A percentile compares a stretch with the other conserved stretches of the same genome.
Conservation (phyloP, 352 stramenopile genomes). For the Phytophthora cajani region DNA sequence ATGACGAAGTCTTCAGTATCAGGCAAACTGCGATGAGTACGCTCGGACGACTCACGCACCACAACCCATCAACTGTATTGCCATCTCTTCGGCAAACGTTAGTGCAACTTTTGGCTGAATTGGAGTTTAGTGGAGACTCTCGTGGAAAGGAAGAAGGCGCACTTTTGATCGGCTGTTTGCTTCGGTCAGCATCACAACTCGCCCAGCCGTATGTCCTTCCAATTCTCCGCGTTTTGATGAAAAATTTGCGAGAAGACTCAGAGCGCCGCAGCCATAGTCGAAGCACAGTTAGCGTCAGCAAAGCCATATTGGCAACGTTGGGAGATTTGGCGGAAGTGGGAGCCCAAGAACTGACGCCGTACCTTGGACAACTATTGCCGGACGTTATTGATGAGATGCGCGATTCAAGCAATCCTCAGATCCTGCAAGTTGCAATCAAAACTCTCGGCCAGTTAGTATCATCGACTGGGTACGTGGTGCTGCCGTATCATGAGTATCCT, state of each 20-base stretch:
- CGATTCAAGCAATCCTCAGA: conserved; percentile 86
- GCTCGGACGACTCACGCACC: conserved; percentile 81
- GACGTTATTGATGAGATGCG: conserved; percentile 90
- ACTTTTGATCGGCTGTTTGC: conserved; percentile 78
- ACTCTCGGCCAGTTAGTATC: conserved; percentile 84
- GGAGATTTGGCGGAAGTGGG: conserved; percentile 83
- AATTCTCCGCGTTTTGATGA: conserved; percentile 87
- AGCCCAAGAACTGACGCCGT: conserved; percentile 80
- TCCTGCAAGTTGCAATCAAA: conserved; percentile 87
- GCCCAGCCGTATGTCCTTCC: conserved; percentile 87
- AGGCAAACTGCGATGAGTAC: conserved; percentile 90
- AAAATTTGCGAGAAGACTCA: conserved; percentile 87
- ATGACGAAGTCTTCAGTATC: conserved; percentile 90
- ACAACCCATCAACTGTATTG: conserved; percentile 84
- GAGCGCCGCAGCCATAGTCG: conserved; percentile 69
- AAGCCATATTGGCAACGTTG: conserved; percentile 84
- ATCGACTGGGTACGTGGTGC: conserved; percentile 84
- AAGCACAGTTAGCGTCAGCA: conserved; percentile 84
- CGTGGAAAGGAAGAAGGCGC: conserved; percentile 86
- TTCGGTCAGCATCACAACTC: conserved; percentile 79
- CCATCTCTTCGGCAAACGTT: conserved; percentile 86
- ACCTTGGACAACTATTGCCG: conserved; percentile 82
- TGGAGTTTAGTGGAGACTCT: conserved; percentile 86
- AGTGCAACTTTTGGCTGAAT: conserved; percentile 85
- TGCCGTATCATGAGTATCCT: conserved; percentile 85